Base-by-base conservation (phyloP, 768 basidiomycete genomes). In the Lyophyllum shimeji region DNA sequence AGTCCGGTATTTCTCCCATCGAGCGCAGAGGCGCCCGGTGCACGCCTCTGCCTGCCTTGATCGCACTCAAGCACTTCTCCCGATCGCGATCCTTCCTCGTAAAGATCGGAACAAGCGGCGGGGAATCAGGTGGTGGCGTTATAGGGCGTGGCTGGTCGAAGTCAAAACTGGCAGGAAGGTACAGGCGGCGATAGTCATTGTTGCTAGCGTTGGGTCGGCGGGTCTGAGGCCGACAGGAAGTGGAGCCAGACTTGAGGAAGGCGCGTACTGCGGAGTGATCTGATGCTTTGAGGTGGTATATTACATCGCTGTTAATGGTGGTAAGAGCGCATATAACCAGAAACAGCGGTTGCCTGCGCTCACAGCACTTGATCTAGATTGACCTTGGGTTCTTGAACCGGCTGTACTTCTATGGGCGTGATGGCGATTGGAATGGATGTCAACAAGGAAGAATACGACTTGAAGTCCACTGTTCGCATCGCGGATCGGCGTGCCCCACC, bases 1-100 rank as follows among this genome's bases (percentile, higher is more conserved):
- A 53, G 7, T 46, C 45, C n/a, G 84, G 70, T 56, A 86, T 82
- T 5, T 85, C 63, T 0, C 79, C 66, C 37, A 57, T 48, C 1
- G 62, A 58, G n/a, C 61, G 62, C 27, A 67, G 40, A 29, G n/a
- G 45, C 24, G 13, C 31, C 40, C 27, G 34, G 34, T 20, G 21
- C 20, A 44, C 8, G 1, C 9, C 23, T 15, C 12, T 23, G 43
- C 21, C 2, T 44, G 43, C 12, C 31, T 24, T 29, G 34, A 3
- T 37, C 45, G 7, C 34, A 40, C 34, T 47, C 51, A 9, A 20
- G 18, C 24, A 29, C 54, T 25, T 37, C 15, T 29, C 46, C 24
- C 7, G 21, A 17, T 25, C 5, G 33, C 5, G 44, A 24, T 33
- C 50, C 12, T 43, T 58, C 34, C 64, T 44, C 5, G 80, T n/a